These are phyloP conservation scores for Schwanniomyces sp. DNA, from an alignment of 805 yeast species.

Conservation along the genomic window DNA sequence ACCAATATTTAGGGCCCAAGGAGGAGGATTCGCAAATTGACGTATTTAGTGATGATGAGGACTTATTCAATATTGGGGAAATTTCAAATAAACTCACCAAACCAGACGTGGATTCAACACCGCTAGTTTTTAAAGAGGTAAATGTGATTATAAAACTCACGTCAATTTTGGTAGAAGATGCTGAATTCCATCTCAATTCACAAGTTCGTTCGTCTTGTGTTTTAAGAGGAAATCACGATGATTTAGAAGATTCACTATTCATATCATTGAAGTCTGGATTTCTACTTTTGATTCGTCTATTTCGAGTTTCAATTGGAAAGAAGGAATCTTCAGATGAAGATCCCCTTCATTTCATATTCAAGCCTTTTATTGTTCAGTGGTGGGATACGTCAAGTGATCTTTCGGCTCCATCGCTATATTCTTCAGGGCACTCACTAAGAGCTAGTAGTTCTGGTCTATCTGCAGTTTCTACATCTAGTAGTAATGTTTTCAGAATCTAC, in stretches of 20 bases:
- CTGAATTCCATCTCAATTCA: conserved; percentile 29
- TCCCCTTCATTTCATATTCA: conserved; percentile 17
- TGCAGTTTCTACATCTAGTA: conserved; percentile 36
- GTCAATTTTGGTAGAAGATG: conserved; percentile 30
- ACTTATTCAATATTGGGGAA: conserved; percentile 16
- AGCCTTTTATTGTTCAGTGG: conserved; percentile 52
- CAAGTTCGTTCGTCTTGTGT: conserved; percentile 31
- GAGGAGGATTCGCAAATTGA: conserved; percentile 40
- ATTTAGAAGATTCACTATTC: conserved; percentile 38
- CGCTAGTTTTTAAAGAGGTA: conserved; percentile 8
- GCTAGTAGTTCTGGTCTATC: conserved; percentile 41
- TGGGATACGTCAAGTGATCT: conserved; percentile 32
- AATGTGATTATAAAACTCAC: conserved; percentile 30
- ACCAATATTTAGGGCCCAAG: conserved; percentile 30
- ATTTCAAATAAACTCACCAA: conserved; percentile 2
- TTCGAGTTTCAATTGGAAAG: conserved; percentile 30
- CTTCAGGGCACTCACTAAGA: conserved; percentile 26
- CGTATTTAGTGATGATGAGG: conserved; percentile 36
- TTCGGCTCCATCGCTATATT: conserved; percentile 13
- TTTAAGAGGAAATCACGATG: conserved; percentile 19
- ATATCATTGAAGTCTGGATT: conserved; percentile 41
- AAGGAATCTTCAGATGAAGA: conserved; percentile 21
- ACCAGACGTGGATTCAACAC: background rate
- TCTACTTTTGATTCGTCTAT: conserved; percentile 38
- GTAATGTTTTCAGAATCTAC: conserved; percentile 37